These are phyloP conservation scores for Lecanosticta acicola DNA, from an alignment of 2,329 filamentous ascomycete genomes.

Conservation along the genomic window DNA sequence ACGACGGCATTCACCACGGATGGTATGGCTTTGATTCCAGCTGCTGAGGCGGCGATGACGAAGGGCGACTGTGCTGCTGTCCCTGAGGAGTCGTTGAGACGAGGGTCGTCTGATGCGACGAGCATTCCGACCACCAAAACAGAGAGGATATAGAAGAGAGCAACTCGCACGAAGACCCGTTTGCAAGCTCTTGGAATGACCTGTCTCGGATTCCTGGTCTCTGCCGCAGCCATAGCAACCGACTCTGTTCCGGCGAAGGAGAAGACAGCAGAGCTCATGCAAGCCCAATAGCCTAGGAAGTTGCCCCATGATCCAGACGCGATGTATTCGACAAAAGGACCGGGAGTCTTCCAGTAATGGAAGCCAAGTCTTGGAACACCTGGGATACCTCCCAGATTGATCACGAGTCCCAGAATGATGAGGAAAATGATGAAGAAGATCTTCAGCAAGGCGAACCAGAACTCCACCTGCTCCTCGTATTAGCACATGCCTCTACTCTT, in stretches of 20 bases:
- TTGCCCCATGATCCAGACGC: constrained; percentile 32
- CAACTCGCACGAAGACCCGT: constrained; percentile 21
- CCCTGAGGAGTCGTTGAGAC: constrained; percentile 25
- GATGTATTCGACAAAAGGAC: constrained; percentile 41
- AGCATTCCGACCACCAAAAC: constrained; percentile 35
- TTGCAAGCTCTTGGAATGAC: constrained; percentile 23
- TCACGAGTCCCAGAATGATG: constrained; percentile 40
- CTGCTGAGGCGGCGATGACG: constrained; percentile 55
- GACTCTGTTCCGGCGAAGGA: constrained; percentile 22
- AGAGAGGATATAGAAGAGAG: constrained; percentile 39
- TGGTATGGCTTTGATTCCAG: constrained; percentile 54
- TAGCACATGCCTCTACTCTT: neutral
- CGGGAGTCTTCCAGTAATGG: constrained; percentile 41
- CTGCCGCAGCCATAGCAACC: constrained; percentile 24
- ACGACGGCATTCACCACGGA: constrained; percentile 64
- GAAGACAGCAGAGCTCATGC: constrained; percentile 22
- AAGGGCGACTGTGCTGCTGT: constrained; percentile 46
- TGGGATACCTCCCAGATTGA: constrained; percentile 41
- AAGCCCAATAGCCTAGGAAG: constrained; percentile 39
- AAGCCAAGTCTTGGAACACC: constrained; percentile 39
- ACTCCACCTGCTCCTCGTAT: constrained; percentile 37
- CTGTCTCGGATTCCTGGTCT: constrained; percentile 24
- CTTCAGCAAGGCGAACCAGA: constrained; percentile 44
- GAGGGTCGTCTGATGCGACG: constrained; percentile 36
- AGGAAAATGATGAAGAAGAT: constrained; percentile 42